Conservation (phyloP, 305 asterid genomes). For the Fraxinus velutina region DNA sequence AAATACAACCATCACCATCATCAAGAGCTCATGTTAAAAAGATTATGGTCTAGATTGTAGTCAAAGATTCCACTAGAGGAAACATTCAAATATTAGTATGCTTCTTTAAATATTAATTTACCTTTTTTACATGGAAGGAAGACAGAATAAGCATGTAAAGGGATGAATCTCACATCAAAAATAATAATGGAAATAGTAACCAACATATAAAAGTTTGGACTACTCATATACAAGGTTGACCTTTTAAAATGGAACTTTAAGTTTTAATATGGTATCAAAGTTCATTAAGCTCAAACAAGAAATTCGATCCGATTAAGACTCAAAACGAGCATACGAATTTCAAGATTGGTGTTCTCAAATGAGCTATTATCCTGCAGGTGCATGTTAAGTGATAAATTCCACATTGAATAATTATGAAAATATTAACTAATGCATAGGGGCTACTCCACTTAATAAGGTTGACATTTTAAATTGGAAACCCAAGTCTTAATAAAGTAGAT, state of each 20-base stretch:
- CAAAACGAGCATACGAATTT: background rate
- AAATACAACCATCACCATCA: background rate
- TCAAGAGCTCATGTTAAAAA: background rate
- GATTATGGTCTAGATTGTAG: background rate
- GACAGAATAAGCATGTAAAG: background rate
- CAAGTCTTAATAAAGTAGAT: background rate
- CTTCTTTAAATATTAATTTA: background rate
- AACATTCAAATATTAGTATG: background rate
- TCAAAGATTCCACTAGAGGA: background rate
- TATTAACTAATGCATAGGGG: background rate
- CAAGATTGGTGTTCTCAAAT: background rate
- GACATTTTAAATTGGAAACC: background rate
- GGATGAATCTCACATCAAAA: background rate
- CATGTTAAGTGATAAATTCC: background rate
- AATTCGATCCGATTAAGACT: background rate
- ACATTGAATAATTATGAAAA: background rate
- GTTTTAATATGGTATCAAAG: background rate
- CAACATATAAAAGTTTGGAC: background rate
- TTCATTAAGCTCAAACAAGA: background rate
- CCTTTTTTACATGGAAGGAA: background rate
- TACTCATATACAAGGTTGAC: background rate
- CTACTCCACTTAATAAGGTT: background rate
- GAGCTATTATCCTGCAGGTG: background rate
- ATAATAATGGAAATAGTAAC: background rate
- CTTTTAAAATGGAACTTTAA: background rate